Conservation (phyloP, 1,284 basidiomycete genomes). For the Cryptococcus maquisensis region DNA sequence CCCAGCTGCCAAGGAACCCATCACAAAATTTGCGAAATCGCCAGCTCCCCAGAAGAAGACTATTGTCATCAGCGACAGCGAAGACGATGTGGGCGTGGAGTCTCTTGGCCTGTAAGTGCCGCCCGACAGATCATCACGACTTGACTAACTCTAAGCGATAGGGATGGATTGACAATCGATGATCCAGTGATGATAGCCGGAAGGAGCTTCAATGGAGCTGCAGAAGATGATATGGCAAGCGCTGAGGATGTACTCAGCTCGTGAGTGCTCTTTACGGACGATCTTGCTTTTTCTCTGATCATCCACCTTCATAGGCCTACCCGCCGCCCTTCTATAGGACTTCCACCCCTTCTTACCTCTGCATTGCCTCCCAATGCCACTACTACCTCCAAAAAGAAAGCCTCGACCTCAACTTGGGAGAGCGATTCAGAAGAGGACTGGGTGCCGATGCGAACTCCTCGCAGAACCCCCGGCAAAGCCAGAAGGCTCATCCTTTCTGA, state of each 20-base stretch:
- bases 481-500: slow-evolving; percentile 8
- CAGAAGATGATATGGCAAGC: slow-evolving; percentile 1
- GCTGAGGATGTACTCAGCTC: slow-evolving; percentile 4
- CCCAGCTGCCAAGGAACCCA: slow-evolving; percentile 2
- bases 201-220: background rate
- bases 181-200: background rate
- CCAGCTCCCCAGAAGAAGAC: background rate
- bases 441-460: slow-evolving; percentile 1
- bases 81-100: background rate
- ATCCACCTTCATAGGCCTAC: background rate
- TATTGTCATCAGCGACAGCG: background rate
- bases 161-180: background rate
- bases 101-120: slow-evolving; percentile 1
- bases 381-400: background rate
- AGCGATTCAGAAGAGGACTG: slow-evolving; percentile 5
- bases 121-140: background rate
- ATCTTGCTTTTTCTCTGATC: background rate
- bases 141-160: background rate
- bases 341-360: background rate
- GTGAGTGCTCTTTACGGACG: background rate
- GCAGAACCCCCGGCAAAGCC: background rate
- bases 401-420: background rate
- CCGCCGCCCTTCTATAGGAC: background rate
- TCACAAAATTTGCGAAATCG: background rate
- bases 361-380: background rate